These are phyloP conservation scores for Lycium barbarum DNA, from an alignment of 257 asterid species.

Conservation along the genomic window DNA sequence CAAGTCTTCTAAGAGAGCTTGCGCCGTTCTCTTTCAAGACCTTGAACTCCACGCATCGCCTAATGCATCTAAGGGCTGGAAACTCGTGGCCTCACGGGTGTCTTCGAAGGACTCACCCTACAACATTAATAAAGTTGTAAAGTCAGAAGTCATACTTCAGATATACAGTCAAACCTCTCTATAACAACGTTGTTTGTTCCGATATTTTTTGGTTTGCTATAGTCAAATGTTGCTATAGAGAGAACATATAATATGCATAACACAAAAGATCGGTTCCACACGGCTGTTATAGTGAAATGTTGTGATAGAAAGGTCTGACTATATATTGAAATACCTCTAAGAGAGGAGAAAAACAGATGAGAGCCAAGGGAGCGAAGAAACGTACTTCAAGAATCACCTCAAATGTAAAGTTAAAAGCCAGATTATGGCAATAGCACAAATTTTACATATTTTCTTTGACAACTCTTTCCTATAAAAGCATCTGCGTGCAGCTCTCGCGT, in stretches of 20 bases:
- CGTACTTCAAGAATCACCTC: neutral
- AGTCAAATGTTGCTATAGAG: too few species aligned
- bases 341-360: too few species aligned
- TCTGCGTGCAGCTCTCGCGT: neutral
- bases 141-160: neutral
- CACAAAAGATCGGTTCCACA: too few species aligned
- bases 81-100: constrained; percentile 87
- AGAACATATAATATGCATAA: too few species aligned
- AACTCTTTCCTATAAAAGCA: neutral
- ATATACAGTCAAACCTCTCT: neutral
- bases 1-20: constrained; percentile 43
- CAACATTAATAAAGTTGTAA: constrained; percentile 16
- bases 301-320: too few species aligned
- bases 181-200: too few species aligned
- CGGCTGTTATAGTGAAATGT: too few species aligned
- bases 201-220: too few species aligned
- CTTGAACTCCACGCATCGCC: constrained; percentile 28
- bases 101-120: constrained; percentile 99
- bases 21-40: constrained; percentile 34
- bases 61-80: constrained; percentile 55
- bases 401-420: neutral
- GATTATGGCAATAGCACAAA: neutral
- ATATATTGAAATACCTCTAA: too few species aligned
- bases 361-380: neutral
- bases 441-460: neutral